These are phyloP conservation scores for Cyanodermella asteris DNA, from an alignment of 2,329 filamentous ascomycete species.

Conservation along the genomic window DNA sequence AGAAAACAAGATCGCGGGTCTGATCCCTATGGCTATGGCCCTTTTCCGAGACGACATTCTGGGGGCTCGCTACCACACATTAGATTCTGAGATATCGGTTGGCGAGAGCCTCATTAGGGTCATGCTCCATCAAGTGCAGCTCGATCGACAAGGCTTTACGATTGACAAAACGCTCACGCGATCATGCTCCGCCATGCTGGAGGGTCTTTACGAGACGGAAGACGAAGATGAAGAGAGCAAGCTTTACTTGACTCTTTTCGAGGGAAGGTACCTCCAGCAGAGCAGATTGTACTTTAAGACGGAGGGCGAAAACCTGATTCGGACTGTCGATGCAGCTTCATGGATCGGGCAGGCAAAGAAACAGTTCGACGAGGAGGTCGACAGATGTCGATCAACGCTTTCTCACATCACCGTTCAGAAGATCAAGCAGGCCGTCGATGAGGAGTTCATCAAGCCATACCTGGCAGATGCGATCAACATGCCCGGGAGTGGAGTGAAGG, in stretches of 20 bases:
- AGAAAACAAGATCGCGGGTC: conserved; percentile 51
- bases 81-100: conserved; percentile 27
- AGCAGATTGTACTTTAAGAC: conserved; percentile 52
- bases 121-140: conserved; percentile 71
- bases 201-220: conserved; percentile 63
- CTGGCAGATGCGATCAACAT: conserved; percentile 64
- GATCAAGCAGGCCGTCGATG: conserved; percentile 56
- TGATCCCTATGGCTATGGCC: conserved; percentile 67
- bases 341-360: conserved; percentile 60
- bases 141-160: conserved; percentile 76
- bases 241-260: conserved; percentile 66
- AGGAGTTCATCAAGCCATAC: conserved; percentile 55
- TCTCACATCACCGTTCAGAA: conserved; percentile 49
- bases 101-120: conserved; percentile 59
- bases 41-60: conserved; percentile 77
- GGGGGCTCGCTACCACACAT: conserved; percentile 31
- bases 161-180: conserved; percentile 69
- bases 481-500: conserved; percentile 61
- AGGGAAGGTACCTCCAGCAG: conserved; percentile 49
- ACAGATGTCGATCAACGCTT: conserved; percentile 64
- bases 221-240: conserved; percentile 58
- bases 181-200: conserved; percentile 73
- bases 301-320: conserved; percentile 54
- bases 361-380: conserved; percentile 58
- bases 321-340: conserved; percentile 55